phyloP scores from a whole-genome alignment of 257 asterid species.

The Salvia rosmarinus region DNA sequence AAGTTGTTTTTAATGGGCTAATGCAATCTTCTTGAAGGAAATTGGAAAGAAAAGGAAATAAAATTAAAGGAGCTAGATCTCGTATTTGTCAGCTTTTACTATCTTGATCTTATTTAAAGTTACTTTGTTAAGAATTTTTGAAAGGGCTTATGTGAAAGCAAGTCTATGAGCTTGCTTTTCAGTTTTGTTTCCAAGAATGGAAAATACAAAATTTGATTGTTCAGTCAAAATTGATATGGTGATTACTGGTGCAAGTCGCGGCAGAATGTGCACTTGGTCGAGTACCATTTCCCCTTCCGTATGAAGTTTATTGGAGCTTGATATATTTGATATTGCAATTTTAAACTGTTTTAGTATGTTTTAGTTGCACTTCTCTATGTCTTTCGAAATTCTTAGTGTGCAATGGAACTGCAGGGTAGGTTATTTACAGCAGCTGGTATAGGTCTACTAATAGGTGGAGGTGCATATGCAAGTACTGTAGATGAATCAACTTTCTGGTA shows the following conservation, averaged over 20 bases:
- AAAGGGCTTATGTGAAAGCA: slow-evolving; percentile 12
- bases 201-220: not conserved
- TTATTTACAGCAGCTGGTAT: slow-evolving; percentile 80
- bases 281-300: not conserved
- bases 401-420: slow-evolving; percentile 75
- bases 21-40: not conserved
- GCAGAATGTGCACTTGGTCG: not conserved
- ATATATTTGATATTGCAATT: slow-evolving; percentile 4
- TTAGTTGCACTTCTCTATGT: not conserved
- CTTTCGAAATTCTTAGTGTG: slow-evolving; percentile 19
- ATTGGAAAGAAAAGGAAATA: not conserved
- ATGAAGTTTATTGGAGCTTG: not conserved
- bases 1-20: not conserved
- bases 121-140: not conserved
- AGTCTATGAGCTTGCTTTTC: slow-evolving; percentile 14
- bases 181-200: not conserved
- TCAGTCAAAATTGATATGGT: not conserved
- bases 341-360: not conserved
- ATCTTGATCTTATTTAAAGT: slow-evolving; percentile 1
- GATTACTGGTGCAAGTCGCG: not conserved
- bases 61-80: slow-evolving; percentile 2
- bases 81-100: not conserved
- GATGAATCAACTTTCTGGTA: slow-evolving; percentile 99
- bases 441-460: slow-evolving; percentile 90
- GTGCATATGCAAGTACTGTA: slow-evolving; percentile 97